Percentiles rank a stretch among this genome's conserved stretches.
Evolutionary conservation across 768 basidiomycete genomes (phyloP).

Genomic region (Mycena haematopus): DNA sequence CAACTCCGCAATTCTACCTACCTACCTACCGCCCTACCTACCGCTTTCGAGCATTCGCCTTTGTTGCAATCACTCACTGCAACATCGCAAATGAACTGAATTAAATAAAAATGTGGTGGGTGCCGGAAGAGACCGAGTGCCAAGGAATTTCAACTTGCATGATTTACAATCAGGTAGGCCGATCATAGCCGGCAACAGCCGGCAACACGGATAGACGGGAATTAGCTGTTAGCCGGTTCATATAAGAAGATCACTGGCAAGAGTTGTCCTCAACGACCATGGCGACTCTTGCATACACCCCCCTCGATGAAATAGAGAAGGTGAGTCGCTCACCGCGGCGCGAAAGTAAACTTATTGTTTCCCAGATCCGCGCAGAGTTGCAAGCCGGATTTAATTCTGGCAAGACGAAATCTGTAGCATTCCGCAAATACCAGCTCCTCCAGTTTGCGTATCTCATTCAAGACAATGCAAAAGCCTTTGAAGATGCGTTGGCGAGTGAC

Average conservation of each 20-base stretch:
- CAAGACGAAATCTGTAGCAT: constrained; percentile 69
- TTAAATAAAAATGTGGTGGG: too few relatives aligned
- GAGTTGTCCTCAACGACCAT: not conserved
- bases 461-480: constrained; percentile 71
- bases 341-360: not conserved
- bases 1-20: too few relatives aligned
- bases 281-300: constrained; percentile 8
- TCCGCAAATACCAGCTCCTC: constrained; percentile 78
- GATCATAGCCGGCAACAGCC: not conserved
- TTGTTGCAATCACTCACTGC: too few relatives aligned
- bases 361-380: constrained; percentile 63
- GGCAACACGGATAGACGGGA: not conserved
- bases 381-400: constrained; percentile 66
- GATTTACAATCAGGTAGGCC: too few relatives aligned
- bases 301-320: constrained; percentile 18
- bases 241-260: too few relatives aligned
- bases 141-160: too few relatives aligned
- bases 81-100: too few relatives aligned
- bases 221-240: not conserved
- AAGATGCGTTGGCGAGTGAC: constrained; percentile 63
- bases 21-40: too few relatives aligned
- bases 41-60: too few relatives aligned
- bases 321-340: not conserved
- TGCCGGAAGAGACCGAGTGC: too few relatives aligned
- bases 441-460: constrained; percentile 75